Evolutionary conservation across 495 filamentous ascomycete species (phyloP).

Genomic region (Melanomma pulvis-pyrius): DNA sequence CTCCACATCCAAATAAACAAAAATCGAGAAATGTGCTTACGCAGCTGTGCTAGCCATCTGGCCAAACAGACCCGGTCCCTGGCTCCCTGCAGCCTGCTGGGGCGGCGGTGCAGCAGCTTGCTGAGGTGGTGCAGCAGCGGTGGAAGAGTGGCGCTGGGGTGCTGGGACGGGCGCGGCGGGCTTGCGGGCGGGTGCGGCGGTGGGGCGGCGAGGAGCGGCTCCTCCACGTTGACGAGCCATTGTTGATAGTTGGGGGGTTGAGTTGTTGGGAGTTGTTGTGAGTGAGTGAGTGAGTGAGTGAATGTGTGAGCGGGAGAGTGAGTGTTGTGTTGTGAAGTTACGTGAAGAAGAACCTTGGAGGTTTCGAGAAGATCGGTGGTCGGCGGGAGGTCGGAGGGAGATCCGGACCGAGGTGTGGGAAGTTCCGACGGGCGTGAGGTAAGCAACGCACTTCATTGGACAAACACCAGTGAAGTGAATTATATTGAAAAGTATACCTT

Average conservation of each 20-base stretch:
- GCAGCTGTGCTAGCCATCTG: constrained; percentile 53
- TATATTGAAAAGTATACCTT: too few species aligned
- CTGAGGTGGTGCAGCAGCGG: constrained; percentile 44
- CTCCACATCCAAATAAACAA: background rate
- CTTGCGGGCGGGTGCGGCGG: constrained; percentile 31
- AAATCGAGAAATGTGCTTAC: constrained; percentile 42
- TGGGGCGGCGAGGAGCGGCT: constrained; percentile 40
- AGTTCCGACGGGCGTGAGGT: background rate
- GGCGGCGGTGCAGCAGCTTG: constrained; percentile 20
- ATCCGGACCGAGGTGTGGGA: background rate
- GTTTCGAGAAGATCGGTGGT: constrained; percentile 3
- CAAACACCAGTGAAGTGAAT: background rate
- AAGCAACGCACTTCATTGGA: background rate
- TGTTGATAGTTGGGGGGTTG: constrained; percentile 22
- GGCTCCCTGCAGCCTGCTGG: constrained; percentile 34
- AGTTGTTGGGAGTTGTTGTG: background rate
- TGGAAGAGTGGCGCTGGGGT: constrained; percentile 45
- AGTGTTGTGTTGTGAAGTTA: too few species aligned
- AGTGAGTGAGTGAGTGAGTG: constrained; percentile 6
- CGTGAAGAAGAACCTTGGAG: background rate
- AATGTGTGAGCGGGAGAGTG: background rate
- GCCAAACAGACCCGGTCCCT: constrained; percentile 49
- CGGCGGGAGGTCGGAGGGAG: background rate
- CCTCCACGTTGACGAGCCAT: constrained; percentile 48
- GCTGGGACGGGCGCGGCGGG: constrained; percentile 32